Conservation (phyloP, 2,329 filamentous ascomycete genomes). For the Eutypa lata region DNA sequence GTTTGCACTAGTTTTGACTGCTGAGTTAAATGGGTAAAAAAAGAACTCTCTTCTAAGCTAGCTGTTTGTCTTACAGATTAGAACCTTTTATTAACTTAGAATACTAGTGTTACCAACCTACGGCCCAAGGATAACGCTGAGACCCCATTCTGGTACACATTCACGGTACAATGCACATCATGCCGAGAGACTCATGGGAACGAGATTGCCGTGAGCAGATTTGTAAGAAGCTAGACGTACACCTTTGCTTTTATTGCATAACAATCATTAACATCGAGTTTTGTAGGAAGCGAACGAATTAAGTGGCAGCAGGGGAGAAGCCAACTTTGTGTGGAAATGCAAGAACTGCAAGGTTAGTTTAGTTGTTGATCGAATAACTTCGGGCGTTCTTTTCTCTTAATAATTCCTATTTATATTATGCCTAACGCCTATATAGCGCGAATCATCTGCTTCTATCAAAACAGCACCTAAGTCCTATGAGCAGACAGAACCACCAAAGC, state of each 20-base stretch:
- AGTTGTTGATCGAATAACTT: conserved; percentile 15
- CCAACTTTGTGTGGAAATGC: conserved; percentile 99
- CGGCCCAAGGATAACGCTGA: conserved; percentile 78
- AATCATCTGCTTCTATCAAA: conserved; percentile 83
- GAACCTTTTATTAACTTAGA: neutral
- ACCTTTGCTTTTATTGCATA: neutral
- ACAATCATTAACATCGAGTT: conserved; percentile 4
- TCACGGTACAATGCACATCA: conserved; percentile 97
- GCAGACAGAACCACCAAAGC: conserved; percentile 67
- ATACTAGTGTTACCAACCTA: conserved; percentile 86
- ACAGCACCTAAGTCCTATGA: conserved; percentile 69
- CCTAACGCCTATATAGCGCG: conserved; percentile 51
- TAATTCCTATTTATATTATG: neutral
- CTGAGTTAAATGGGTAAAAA: conserved; percentile 68
- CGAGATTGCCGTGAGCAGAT: conserved; percentile 79
- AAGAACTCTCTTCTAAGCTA: no score
- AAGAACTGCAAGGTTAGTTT: conserved; percentile 98
- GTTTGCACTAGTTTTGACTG: conserved; percentile 64
- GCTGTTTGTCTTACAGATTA: no score
- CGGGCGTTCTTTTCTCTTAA: conserved; percentile 1
- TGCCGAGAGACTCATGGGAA: conserved; percentile 90
- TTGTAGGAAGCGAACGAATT: conserved; percentile 81
- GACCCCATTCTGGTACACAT: conserved; percentile 91
- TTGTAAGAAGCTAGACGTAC: conserved; percentile 57
- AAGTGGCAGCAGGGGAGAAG: conserved; percentile 89